phyloP scores from a whole-genome alignment of 192 early-diverging fungal genomes.

The Entomortierella beljakovae region DNA sequence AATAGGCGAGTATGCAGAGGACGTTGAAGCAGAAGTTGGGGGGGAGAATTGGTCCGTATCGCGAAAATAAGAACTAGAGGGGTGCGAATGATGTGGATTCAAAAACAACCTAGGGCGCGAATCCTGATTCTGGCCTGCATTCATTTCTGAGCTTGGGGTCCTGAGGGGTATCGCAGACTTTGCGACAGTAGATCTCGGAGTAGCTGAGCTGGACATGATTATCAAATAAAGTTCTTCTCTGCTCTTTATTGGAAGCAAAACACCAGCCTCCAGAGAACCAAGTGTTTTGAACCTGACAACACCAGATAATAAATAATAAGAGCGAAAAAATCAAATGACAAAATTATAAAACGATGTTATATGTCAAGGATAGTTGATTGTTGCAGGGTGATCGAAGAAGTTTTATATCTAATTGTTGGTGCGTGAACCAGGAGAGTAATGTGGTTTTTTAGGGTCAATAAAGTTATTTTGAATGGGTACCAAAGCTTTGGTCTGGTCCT shows the following conservation, averaged over 20 bases:
- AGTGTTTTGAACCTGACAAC: neutral
- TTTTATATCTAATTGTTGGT: no score
- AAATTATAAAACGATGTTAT: neutral
- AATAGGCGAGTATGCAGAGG: neutral
- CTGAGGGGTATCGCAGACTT: neutral
- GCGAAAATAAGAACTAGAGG: neutral
- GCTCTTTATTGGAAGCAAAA: no score
- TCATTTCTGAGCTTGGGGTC: neutral
- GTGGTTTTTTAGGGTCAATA: constrained; percentile 15
- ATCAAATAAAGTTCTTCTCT: neutral
- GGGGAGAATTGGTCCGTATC: no score
- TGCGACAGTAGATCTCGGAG: neutral
- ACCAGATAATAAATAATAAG: constrained; percentile 1
- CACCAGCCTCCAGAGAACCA: neutral
- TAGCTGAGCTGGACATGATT: neutral
- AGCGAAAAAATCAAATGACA: neutral
- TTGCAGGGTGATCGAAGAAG: no score
- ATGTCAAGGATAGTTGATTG: no score
- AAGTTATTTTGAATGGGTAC: neutral
- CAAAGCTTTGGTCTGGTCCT: no score
- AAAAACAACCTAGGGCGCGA: no score
- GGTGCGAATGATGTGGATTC: neutral
- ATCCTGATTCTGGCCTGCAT: neutral
- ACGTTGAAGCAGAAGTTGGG: no score
- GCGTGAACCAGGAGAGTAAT: neutral